These are phyloP conservation scores for Glonium stellatum DNA, from an alignment of 495 filamentous ascomycete species.

Conservation along the genomic window DNA sequence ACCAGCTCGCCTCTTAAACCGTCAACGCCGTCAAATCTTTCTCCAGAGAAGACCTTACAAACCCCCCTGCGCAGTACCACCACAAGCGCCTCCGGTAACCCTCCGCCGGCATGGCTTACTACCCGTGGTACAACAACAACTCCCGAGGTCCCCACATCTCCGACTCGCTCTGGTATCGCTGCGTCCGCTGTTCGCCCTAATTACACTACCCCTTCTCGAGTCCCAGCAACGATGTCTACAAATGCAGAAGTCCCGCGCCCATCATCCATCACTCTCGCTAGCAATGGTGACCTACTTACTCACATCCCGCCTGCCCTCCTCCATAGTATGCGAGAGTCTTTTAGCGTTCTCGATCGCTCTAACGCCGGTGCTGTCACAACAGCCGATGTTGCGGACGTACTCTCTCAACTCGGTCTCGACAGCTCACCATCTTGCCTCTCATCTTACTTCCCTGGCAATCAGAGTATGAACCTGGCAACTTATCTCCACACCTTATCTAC, in stretches of 20 bases:
- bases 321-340: conserved; percentile 65
- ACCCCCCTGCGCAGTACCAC: conserved; percentile 21
- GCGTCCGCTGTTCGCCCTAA: neutral
- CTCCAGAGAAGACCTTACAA: conserved; percentile 42
- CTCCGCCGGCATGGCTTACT: conserved; percentile 25
- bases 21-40: conserved; percentile 5
- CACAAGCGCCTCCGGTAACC: conserved; percentile 18
- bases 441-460: conserved; percentile 75
- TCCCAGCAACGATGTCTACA: neutral
- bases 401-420: conserved; percentile 62
- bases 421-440: conserved; percentile 53
- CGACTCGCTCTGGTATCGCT: conserved; percentile 11
- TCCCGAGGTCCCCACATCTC: conserved; percentile 21
- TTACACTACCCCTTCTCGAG: neutral
- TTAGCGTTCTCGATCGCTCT: conserved; percentile 77
- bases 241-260: conserved; percentile 1
- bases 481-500: conserved; percentile 74
- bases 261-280: conserved; percentile 6
- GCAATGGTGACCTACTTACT: conserved; percentile 23
- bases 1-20: conserved; percentile 27
- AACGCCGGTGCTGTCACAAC: conserved; percentile 68
- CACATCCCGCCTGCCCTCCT: conserved; percentile 34
- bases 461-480: conserved; percentile 70
- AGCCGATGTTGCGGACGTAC: conserved; percentile 73
- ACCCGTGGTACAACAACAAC: conserved; percentile 24